These are phyloP conservation scores for Posidonia australis DNA, from an alignment of 106 monocot genomes.

Conservation along the genomic window DNA sequence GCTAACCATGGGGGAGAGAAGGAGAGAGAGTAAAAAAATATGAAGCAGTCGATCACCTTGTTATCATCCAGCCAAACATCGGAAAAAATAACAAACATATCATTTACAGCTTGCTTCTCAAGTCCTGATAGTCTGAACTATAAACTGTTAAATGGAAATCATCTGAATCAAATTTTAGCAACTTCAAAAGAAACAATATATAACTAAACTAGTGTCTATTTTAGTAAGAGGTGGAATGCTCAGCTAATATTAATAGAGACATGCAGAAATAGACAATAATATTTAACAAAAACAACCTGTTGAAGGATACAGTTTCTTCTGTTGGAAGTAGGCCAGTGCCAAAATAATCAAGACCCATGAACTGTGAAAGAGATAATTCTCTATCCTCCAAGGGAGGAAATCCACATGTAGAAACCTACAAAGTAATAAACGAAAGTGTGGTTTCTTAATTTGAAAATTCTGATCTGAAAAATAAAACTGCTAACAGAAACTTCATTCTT, in stretches of 20 bases:
- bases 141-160: constrained; percentile 8
- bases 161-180: constrained; percentile 1
- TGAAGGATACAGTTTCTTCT: constrained; percentile 73
- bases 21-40: constrained; percentile 2
- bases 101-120: constrained; percentile 92
- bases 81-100: constrained; percentile 98
- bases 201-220: too few relatives aligned
- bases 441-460: neutral
- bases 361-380: constrained; percentile 57
- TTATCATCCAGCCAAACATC: constrained; percentile 93
- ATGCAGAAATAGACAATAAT: neutral
- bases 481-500: too few relatives aligned
- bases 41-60: constrained; percentile 45
- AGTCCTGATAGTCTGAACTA: constrained; percentile 57
- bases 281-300: neutral
- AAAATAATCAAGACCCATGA: constrained; percentile 93
- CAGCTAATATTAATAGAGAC: too few relatives aligned
- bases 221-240: too few relatives aligned
- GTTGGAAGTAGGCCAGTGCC: constrained; percentile 62
- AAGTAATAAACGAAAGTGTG: neutral
- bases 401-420: constrained; percentile 89
- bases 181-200: neutral
- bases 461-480: too few relatives aligned
- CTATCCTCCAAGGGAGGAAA: constrained; percentile 96
- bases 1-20: neutral